These are phyloP conservation scores for Aquilaria malaccensis DNA, from an alignment of 345 rosid genomes.

Conservation along the genomic window DNA sequence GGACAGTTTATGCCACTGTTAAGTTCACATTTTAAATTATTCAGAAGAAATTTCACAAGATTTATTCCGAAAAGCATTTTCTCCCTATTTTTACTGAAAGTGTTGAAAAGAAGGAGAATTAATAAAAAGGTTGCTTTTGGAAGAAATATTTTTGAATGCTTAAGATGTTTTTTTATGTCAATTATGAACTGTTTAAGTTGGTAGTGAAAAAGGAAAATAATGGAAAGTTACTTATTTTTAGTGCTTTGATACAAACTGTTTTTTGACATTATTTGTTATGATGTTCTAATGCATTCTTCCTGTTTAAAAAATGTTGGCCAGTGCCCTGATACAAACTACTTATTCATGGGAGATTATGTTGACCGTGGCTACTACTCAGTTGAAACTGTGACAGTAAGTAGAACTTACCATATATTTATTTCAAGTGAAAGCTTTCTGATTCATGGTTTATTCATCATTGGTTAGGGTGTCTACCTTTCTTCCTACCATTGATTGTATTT, in stretches of 20 bases:
- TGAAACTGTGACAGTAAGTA: constrained; percentile 87
- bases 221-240: background rate
- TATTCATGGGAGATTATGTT: constrained; percentile 97
- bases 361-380: constrained; percentile 97
- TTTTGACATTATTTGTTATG: too few relatives aligned
- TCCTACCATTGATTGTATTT: background rate
- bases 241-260: constrained; percentile 1
- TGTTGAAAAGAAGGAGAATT: too few relatives aligned
- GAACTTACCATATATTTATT: background rate
- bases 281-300: constrained; percentile 1
- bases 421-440: background rate
- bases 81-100: too few relatives aligned
- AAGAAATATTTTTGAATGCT: too few relatives aligned
- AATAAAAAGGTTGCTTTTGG: too few relatives aligned
- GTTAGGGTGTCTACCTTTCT: background rate
- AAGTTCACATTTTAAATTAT: too few relatives aligned
- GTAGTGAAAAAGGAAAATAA: too few relatives aligned
- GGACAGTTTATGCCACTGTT: too few relatives aligned
- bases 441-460: background rate
- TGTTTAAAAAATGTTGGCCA: constrained; percentile 21
- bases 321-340: constrained; percentile 96
- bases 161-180: too few relatives aligned
- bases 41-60: too few relatives aligned
- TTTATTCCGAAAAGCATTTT: too few relatives aligned
- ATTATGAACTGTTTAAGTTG: too few relatives aligned